These are phyloP conservation scores for Coemansia sp. DNA, from an alignment of 192 early-diverging fungal species.

Conservation along the genomic window DNA sequence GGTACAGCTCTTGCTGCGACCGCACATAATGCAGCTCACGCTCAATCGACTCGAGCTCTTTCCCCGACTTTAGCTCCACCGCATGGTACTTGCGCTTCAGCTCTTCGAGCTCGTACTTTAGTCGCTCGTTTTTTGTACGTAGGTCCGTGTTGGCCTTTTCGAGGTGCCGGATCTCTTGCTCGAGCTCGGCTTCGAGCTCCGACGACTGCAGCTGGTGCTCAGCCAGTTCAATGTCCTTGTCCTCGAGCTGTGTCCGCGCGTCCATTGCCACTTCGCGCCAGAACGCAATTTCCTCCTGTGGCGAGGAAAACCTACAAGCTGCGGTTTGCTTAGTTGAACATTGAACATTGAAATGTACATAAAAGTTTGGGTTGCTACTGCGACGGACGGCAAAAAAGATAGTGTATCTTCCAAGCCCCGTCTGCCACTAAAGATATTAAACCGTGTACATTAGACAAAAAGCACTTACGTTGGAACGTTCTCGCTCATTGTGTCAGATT, in stretches of 20 bases:
- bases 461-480: conserved; percentile 34
- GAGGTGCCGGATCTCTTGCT: conserved; percentile 68
- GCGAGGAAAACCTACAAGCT: conserved; percentile 46
- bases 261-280: conserved; percentile 58
- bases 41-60: conserved; percentile 66
- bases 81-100: conserved; percentile 75
- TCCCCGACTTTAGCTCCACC: conserved; percentile 65
- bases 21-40: conserved; percentile 72
- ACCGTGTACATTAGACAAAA: neutral
- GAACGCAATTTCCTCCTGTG: conserved; percentile 68
- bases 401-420: neutral
- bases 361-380: neutral
- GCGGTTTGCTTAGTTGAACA: neutral
- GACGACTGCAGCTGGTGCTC: conserved; percentile 67
- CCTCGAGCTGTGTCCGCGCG: conserved; percentile 57
- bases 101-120: conserved; percentile 65
- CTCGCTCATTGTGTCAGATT: conserved; percentile 19
- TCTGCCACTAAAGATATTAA: neutral
- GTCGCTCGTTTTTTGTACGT: conserved; percentile 63
- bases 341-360: neutral
- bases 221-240: conserved; percentile 63
- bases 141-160: conserved; percentile 67
- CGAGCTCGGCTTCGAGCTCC: conserved; percentile 71
- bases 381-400: neutral
- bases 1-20: conserved; percentile 67